Conservation (phyloP, 768 basidiomycete species). For the Lactifluus hygrophoroides region DNA sequence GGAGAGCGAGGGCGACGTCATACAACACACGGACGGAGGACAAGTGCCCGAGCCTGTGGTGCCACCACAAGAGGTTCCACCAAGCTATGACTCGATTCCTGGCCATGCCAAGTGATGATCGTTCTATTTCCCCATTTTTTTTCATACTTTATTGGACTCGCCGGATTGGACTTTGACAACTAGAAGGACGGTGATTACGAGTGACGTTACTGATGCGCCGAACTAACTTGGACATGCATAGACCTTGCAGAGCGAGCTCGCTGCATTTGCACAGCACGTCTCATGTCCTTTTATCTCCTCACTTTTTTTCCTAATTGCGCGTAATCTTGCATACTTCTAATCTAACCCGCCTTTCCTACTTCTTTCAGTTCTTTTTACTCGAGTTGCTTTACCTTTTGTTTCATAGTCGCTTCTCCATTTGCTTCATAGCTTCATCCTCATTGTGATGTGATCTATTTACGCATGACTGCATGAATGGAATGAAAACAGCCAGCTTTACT, state of each 20-base stretch:
- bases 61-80: slow-evolving; percentile 25
- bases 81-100: slow-evolving; percentile 28
- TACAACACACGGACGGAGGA: slow-evolving; percentile 28
- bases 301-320: background rate
- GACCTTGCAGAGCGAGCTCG: background rate
- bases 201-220: background rate
- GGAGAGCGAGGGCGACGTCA: slow-evolving; percentile 13
- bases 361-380: background rate
- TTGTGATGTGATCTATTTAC: background rate
- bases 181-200: background rate
- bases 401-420: background rate
- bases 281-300: background rate
- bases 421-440: background rate
- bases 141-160: background rate
- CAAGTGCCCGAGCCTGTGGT: slow-evolving; percentile 1
- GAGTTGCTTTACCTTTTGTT: background rate
- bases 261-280: background rate
- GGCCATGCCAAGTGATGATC: slow-evolving; percentile 8
- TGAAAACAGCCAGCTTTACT: background rate
- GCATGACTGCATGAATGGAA: background rate
- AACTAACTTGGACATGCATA: background rate
- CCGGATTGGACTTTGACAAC: background rate
- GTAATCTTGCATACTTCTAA: background rate
- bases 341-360: background rate
- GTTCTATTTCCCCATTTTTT: background rate